Base-by-base conservation (phyloP, 805 yeast genomes). In the Blastobotrys americana region DNA sequence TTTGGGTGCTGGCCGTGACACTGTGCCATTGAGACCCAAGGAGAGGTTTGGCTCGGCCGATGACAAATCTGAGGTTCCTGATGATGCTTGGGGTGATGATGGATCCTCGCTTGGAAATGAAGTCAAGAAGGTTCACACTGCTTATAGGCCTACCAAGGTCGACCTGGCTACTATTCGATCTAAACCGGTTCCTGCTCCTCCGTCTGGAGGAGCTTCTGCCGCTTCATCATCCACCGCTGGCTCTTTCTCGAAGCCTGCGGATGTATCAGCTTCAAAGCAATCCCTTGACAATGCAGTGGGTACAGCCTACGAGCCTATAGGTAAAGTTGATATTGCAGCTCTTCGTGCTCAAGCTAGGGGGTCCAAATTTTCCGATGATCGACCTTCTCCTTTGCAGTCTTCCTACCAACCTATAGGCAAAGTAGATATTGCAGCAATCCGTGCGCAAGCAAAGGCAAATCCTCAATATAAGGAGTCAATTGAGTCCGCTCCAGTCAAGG, bases 51-150 rank as follows among this genome's bases (percentile, higher is more conserved):
- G 56, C n/a, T 49, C 68, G 34, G 58, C 61, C 28, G 48, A 56
- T 40, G 53, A 60, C 17, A 61, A 66, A 5, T 58, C 61, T 54
- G 31, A 25, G 31, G 31, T 25, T 25, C 54, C 61, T 56, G 80
- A 75, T 43, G 85, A 80, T 45, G 89, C 76, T 47, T 84, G 90
- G 88, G 85, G 77, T 47, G 84, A 77, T 43, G 84, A 78, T 54
- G 74, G 66, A 9, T 60, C 69, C 4, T 58, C 60, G 3, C 56
- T 56, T n/a, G 61, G 56, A 39, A 47, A 56, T 19, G 53, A 47
- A 21, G 39, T 59, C 40, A 45, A 72, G 48, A 68, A 68, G 45
- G 71, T 73, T 15, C 77, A 82, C 19, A 70, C 82, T 16, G 76
- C 85, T n/a, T 79, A 80, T 61, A 73, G 72, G 57, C 84, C 84